These are phyloP conservation scores for Tricholoma terreum DNA, from an alignment of 768 basidiomycete genomes.

Conservation along the genomic window DNA sequence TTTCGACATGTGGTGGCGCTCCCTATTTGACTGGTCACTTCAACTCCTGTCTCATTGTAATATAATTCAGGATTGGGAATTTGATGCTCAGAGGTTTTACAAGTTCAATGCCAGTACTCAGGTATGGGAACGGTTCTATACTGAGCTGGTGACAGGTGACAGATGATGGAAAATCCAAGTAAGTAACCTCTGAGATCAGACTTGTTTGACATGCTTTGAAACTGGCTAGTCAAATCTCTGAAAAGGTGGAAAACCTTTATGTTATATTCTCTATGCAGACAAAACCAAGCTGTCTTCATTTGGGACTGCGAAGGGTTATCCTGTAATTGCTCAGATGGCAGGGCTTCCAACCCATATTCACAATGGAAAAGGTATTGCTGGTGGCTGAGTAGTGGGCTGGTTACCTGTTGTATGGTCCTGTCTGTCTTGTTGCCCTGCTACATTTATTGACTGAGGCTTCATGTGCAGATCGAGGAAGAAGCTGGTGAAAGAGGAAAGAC, in stretches of 20 bases:
- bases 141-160: conserved; percentile 34
- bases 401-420: conserved; percentile 36
- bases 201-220: conserved; percentile 3
- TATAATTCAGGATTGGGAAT: conserved; percentile 22
- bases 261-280: conserved; percentile 37
- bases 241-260: conserved; percentile 22
- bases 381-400: conserved; percentile 35
- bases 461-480: conserved; percentile 30
- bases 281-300: conserved; percentile 37
- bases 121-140: conserved; percentile 20
- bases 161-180: conserved; percentile 35
- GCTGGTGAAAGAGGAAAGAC: conserved; percentile 24
- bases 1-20: conserved; percentile 16
- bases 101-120: conserved; percentile 20
- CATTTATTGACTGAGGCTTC: no score
- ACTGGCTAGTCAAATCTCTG: conserved; percentile 12
- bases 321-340: conserved; percentile 28
- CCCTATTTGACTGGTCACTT: conserved; percentile 28
- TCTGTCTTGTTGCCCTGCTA: no score
- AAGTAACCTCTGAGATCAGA: background rate
- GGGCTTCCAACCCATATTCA: conserved; percentile 29
- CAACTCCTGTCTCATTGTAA: conserved; percentile 21
- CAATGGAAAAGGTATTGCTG: conserved; percentile 30
- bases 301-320: conserved; percentile 34
- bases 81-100: conserved; percentile 28